Conservation (phyloP, 2,329 filamentous ascomycete species). For the Ophiostoma fasciatum region DNA sequence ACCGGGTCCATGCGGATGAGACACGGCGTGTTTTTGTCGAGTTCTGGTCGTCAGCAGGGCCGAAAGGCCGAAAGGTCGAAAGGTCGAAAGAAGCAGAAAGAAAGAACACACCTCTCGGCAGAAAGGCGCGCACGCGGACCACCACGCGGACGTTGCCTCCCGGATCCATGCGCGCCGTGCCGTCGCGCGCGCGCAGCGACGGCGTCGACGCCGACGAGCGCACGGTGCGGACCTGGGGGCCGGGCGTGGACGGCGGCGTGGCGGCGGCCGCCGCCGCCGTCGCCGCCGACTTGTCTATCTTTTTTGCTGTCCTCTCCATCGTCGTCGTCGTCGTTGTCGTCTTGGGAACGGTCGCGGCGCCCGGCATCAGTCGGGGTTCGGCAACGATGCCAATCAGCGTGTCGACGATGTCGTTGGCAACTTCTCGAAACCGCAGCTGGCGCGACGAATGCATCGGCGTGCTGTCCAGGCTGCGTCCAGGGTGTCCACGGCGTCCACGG, state of each 20-base stretch:
- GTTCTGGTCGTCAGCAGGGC: conserved; percentile 48
- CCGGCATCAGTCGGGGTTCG: conserved; percentile 30
- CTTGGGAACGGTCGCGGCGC: conserved; percentile 12
- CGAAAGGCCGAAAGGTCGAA: too few species aligned
- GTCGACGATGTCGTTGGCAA: conserved; percentile 16
- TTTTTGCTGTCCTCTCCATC: background rate
- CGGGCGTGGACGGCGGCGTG: conserved; percentile 1
- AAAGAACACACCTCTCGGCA: conserved; percentile 51
- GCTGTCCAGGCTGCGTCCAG: too few species aligned
- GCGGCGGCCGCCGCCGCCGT: background rate
- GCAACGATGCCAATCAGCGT: conserved; percentile 24
- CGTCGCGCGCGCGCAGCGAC: conserved; percentile 59
- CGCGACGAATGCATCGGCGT: conserved; percentile 16
- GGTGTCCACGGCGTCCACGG: too few species aligned
- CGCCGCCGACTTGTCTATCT: too few species aligned
- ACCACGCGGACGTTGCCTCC: conserved; percentile 73
- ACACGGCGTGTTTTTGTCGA: conserved; percentile 66
- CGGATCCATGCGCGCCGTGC: conserved; percentile 42
- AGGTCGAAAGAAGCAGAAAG: too few species aligned
- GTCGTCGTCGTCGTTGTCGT: background rate
- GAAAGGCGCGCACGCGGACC: conserved; percentile 64
- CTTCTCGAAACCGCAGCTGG: conserved; percentile 14
- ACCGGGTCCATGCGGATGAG: conserved; percentile 82
- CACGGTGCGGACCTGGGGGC: conserved; percentile 23
- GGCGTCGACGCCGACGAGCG: conserved; percentile 64